These are phyloP conservation scores for Delitschia confertaspora DNA, from an alignment of 495 filamentous ascomycete species.

Conservation along the genomic window DNA sequence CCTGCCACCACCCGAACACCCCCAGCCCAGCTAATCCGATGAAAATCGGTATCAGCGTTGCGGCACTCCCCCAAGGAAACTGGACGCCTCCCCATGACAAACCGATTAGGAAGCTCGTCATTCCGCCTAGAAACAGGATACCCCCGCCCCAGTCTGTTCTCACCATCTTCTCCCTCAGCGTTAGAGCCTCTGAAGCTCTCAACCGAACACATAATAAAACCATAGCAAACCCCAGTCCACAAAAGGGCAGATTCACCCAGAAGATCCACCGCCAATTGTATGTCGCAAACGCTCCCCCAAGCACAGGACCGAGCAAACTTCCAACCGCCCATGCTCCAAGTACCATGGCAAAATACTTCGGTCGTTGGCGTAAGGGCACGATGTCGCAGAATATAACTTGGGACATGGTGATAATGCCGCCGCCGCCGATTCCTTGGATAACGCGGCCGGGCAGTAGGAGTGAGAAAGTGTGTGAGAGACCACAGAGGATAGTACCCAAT, in stretches of 20 bases:
- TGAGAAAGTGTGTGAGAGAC: slow-evolving; percentile 8
- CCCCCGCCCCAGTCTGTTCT: slow-evolving; percentile 55
- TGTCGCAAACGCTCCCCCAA: slow-evolving; percentile 27
- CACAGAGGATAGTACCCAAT: slow-evolving; percentile 22
- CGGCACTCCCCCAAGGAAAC: slow-evolving; percentile 46
- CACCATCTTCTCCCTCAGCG: slow-evolving; percentile 22
- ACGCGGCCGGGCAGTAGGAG: slow-evolving; percentile 23
- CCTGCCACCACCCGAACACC: slow-evolving; percentile 44
- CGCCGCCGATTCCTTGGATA: slow-evolving; percentile 31
- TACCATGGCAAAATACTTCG: slow-evolving; percentile 32
- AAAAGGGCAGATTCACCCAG: slow-evolving; percentile 39
- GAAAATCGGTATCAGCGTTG: slow-evolving; percentile 49
- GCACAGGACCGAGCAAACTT: slow-evolving; percentile 24
- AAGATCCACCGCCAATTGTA: slow-evolving; percentile 32
- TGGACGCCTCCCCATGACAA: slow-evolving; percentile 49
- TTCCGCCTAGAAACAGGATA: slow-evolving; percentile 44
- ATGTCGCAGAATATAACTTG: slow-evolving; percentile 28
- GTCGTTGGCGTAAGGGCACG: slow-evolving; percentile 35
- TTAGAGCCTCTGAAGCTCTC: not conserved
- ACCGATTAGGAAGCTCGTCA: slow-evolving; percentile 43
- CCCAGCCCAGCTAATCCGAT: slow-evolving; percentile 42
- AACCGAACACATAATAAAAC: slow-evolving; percentile 27
- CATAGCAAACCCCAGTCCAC: slow-evolving; percentile 28
- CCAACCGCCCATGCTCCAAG: slow-evolving; percentile 35
- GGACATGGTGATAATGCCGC: slow-evolving; percentile 21